These are phyloP conservation scores for Mycena latifolia DNA, from an alignment of 768 basidiomycete species.

Conservation along the genomic window DNA sequence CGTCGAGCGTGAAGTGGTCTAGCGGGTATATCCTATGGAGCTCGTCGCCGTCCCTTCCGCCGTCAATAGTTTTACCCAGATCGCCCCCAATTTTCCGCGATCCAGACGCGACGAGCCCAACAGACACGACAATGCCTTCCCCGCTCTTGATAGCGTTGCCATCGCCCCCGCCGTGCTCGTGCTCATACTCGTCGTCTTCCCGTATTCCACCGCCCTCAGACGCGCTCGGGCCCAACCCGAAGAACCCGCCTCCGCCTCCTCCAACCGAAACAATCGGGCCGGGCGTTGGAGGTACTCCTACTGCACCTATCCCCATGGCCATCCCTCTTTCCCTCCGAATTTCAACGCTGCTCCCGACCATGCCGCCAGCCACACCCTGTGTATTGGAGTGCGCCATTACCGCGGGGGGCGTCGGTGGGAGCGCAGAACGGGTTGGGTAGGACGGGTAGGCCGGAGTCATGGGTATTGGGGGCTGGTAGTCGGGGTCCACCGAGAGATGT, in stretches of 20 bases:
- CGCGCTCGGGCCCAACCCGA: constrained; percentile 29
- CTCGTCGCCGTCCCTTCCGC: constrained; percentile 50
- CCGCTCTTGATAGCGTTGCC: constrained; percentile 45
- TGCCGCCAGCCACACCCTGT: constrained; percentile 62
- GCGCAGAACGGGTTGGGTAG: constrained; percentile 62
- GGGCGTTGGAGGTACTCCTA: constrained; percentile 63
- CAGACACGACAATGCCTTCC: constrained; percentile 78
- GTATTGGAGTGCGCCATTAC: constrained; percentile 65
- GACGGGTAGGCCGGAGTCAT: constrained; percentile 82
- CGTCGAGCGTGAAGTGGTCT: constrained; percentile 83
- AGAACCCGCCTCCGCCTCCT: constrained; percentile 47
- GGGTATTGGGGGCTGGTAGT: constrained; percentile 47
- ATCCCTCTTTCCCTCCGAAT: constrained; percentile 70
- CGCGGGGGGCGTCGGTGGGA: constrained; percentile 67
- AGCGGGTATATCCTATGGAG: constrained; percentile 69
- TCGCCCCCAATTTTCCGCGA: constrained; percentile 34
- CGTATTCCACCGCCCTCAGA: constrained; percentile 42
- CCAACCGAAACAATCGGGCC: constrained; percentile 62
- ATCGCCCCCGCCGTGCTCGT: constrained; percentile 11
- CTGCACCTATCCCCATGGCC: constrained; percentile 46
- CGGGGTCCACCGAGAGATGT: constrained; percentile 40
- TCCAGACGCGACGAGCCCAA: constrained; percentile 59
- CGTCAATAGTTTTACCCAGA: constrained; percentile 35
- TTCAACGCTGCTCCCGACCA: constrained; percentile 63
- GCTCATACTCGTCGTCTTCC: constrained; percentile 41